A percentile compares a stretch with the other conserved stretches of the same genome.
Conservation (phyloP, 495 filamentous ascomycete species). For the Podospora bellae-mahoneyi region DNA sequence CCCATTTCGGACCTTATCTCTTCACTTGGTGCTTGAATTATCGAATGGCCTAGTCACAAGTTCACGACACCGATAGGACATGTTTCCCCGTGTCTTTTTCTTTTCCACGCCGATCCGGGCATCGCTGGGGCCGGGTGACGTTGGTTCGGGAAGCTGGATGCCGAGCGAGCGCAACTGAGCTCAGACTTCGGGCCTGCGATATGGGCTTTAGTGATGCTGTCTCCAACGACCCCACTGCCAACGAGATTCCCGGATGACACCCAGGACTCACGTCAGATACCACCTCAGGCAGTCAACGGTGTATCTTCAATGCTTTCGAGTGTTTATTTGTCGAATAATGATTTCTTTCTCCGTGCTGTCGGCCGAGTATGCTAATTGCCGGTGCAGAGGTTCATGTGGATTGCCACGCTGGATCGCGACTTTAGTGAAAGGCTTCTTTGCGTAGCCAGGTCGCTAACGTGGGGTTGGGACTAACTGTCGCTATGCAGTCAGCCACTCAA, state of each 20-base stretch:
- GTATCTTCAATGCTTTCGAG: background rate
- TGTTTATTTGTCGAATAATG: background rate
- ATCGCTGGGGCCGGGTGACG: background rate
- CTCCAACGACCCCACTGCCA: background rate
- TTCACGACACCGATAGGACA: too few species aligned
- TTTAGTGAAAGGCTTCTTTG: background rate
- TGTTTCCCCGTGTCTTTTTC: background rate
- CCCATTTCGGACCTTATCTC: too few species aligned
- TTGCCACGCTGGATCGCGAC: background rate
- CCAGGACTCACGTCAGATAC: background rate
- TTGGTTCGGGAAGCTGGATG: too few species aligned
- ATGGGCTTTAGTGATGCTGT: too few species aligned
- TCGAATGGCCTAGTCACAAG: too few species aligned
- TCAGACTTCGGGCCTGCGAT: too few species aligned
- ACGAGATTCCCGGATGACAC: background rate
- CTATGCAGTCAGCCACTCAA: too few species aligned
- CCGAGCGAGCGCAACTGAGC: too few species aligned
- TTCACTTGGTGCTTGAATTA: too few species aligned
- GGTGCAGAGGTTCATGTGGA: background rate
- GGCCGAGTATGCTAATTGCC: background rate
- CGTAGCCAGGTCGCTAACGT: too few species aligned
- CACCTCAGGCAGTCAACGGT: background rate
- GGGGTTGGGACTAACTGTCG: too few species aligned
- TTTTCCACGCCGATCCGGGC: background rate
- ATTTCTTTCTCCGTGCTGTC: background rate